phyloP scores from a whole-genome alignment of 2,329 filamentous ascomycete species.

The Tolypocladium ovalisporum region DNA sequence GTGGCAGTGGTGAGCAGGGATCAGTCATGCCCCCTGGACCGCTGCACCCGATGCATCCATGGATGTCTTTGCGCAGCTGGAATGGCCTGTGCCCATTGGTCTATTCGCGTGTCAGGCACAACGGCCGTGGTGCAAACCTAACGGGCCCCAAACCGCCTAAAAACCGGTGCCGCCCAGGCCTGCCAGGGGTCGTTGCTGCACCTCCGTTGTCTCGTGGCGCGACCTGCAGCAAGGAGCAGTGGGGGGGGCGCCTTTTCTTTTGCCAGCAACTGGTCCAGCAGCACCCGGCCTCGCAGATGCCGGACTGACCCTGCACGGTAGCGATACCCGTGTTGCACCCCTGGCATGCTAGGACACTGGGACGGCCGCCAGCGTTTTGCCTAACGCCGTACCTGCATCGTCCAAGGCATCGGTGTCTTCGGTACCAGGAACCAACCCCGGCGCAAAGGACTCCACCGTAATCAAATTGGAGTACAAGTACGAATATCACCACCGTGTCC shows the following conservation, averaged over 20 bases:
- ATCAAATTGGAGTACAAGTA: no score
- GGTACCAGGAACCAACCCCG: not conserved
- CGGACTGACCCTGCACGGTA: not conserved
- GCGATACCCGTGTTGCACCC: not conserved
- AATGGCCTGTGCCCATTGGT: constrained; percentile 6
- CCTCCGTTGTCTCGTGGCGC: not conserved
- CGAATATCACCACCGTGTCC: not conserved
- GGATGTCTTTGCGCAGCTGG: constrained; percentile 3
- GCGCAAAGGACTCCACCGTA: not conserved
- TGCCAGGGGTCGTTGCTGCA: not conserved
- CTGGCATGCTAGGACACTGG: not conserved
- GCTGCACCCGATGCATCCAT: not conserved
- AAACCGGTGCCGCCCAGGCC: not conserved
- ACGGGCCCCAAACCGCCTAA: not conserved
- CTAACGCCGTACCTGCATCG: not conserved
- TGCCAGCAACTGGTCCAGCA: not conserved
- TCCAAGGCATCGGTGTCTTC: not conserved
- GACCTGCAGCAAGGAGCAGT: not conserved
- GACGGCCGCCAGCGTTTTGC: not conserved
- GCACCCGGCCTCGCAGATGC: not conserved
- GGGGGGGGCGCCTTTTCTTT: not conserved
- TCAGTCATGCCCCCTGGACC: not conserved
- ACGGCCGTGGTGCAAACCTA: not conserved
- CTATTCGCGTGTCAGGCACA: not conserved
- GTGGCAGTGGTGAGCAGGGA: not conserved